Percentiles rank a stretch among this genome's conserved stretches.
phyloP scores from a whole-genome alignment of 768 basidiomycete species.

The Dictyophora rubrovolvata region DNA sequence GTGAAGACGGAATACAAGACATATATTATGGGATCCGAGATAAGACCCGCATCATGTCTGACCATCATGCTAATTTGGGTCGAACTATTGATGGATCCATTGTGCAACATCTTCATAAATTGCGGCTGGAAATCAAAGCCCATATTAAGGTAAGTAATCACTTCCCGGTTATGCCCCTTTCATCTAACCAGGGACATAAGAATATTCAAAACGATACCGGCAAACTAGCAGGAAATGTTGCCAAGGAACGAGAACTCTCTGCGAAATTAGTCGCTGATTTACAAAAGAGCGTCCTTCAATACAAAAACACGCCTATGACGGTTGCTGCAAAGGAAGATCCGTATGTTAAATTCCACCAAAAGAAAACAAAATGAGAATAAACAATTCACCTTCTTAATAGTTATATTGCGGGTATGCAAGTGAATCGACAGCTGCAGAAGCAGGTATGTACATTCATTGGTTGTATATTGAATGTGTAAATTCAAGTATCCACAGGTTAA shows the following conservation, averaged over 20 bases:
- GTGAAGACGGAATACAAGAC: conserved; percentile 95
- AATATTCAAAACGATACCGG: conserved; percentile 95
- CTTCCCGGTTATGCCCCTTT: background rate
- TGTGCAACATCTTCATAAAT: conserved; percentile 94
- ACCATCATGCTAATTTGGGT: conserved; percentile 93
- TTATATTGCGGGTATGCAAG: conserved; percentile 60
- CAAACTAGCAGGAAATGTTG: conserved; percentile 81
- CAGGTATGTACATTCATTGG: conserved; percentile 30
- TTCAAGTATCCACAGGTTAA: conserved; percentile 38
- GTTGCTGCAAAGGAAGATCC: conserved; percentile 77
- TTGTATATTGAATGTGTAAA: background rate
- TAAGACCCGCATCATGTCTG: conserved; percentile 86
- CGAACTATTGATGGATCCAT: conserved; percentile 95
- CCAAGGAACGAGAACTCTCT: conserved; percentile 86
- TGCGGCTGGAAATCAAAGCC: conserved; percentile 91
- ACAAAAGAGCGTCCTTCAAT: conserved; percentile 73
- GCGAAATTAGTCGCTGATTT: conserved; percentile 81
- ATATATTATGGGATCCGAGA: conserved; percentile 88
- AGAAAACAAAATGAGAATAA: background rate
- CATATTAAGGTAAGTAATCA: conserved; percentile 69
- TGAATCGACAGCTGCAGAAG: conserved; percentile 71
- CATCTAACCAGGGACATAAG: conserved; percentile 24
- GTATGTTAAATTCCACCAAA: conserved; percentile 37
- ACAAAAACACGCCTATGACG: conserved; percentile 90
- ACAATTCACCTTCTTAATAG: conserved; percentile 21